Evolutionary conservation across 2,329 filamentous ascomycete genomes (phyloP), one percentile per base, ranked within the genome.

Genomic region (Coniella vitis): DNA sequence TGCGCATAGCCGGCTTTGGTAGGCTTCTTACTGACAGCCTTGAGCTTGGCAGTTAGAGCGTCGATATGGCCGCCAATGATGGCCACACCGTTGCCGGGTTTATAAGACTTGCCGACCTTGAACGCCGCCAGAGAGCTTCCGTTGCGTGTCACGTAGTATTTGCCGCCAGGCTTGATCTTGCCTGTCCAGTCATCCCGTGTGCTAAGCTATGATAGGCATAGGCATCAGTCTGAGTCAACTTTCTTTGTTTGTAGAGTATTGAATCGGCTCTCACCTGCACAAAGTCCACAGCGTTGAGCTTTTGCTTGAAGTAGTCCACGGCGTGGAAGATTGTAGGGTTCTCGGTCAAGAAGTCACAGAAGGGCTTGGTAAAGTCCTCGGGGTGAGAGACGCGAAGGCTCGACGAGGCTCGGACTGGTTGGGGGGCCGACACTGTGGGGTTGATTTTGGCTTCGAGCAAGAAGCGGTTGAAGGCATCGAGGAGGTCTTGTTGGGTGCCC

Each of bases 271-370:
- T 49, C 55, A 88, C 81, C 68, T 82, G 83, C 52, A 75, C 77
- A 68, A 87, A 98, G 38, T 89, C 91, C 34, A 80, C 73, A 35
- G 79, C 75, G 54, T 77, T 73, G 41, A 96, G 76, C 60, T 90
- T 83, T 49, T 75, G 72, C 60, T 84, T 82, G 63, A 95, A 88
- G 58, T 88, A 80, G 50, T 82, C 78, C 22, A 96, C 90, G 1
- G 88, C 82, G 61, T 98, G 93, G 66, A 95, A 98, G 40, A 96
- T 80, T 8, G 93, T 97, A 0, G 93, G 93, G 63, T 96, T 95
- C 54, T 86, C 78, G 38, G 83, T 86, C 71, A 97, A 78, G 63
- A 96, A 97, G 45, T 88, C 78, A 63, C 86, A 84, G 65, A 95
- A 96, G 1, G 90, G 88, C 67, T 89, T 75, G 8, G 87, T 86